Base-by-base conservation (phyloP, 441 rosid species). In the Omphalea diandra region DNA sequence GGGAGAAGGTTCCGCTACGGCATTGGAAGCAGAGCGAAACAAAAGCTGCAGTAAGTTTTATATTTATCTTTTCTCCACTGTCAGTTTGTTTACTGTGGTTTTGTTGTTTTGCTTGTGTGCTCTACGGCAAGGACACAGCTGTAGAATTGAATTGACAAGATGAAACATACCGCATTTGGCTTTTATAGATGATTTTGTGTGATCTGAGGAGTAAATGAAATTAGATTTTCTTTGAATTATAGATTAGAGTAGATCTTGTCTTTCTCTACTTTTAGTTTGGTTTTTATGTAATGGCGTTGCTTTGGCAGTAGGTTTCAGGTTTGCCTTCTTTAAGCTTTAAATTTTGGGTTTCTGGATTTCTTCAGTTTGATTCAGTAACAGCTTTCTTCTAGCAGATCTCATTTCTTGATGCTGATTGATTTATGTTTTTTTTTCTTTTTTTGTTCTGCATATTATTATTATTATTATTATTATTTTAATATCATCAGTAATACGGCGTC, bases 21-120 rank as follows among this genome's bases (percentile, higher is more conserved):
- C 40, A 2, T 44, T 32, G 56, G 55, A 31, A 43, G 46, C 41
- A 14, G 65, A 52, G 68, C 26, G 1, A 10, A 20, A 35, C n/a
- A 61, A 18, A 32, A 43, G 65, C 62, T 49, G 73, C 33, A 22
- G 71, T 59, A 7, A 59, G 66, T 60, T 68, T 63, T 54, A 9
- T n/a, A 0, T 54, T n/a, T n/a, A n/a, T n/a, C n/a, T n/a, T 22
- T 67, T 12, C 29, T 46, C 20, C 69, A 24, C 50, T 38, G 8
- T 27, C 11, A n/a, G 59, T 26, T 53, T 41, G 41, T 33, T 61
- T 54, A 4, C 35, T 53, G 33, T 9, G 52, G 36, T 35, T 63
- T 59, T 32, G 26, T 10, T 40, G 32, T 40, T 38, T 18, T 70
- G 63, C 27, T 54, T 59, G 11, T 32, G 26, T 29, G 8, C 5